These are phyloP conservation scores for Aspergillus intermedius DNA, from an alignment of 2,329 filamentous ascomycete genomes.

Conservation along the genomic window DNA sequence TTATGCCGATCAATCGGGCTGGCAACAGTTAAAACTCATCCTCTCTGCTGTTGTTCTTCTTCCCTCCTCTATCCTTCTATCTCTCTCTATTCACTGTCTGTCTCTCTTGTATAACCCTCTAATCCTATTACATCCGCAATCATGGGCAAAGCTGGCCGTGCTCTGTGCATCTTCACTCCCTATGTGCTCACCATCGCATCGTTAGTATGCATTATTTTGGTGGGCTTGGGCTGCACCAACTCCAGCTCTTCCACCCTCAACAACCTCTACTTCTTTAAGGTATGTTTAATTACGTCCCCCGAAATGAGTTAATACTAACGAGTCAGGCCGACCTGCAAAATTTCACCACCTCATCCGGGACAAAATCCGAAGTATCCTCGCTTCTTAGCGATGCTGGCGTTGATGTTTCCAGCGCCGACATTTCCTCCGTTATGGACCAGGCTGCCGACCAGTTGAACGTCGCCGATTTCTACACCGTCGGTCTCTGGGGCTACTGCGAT, in stretches of 20 bases:
- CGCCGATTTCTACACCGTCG: constrained; percentile 71
- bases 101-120: background rate
- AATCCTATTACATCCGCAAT: constrained; percentile 7
- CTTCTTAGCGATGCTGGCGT: constrained; percentile 30
- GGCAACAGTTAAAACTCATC: constrained; percentile 4
- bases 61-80: constrained; percentile 2
- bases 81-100: background rate
- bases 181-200: constrained; percentile 73
- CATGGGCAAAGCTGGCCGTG: constrained; percentile 70
- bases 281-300: constrained; percentile 16
- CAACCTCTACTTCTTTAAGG: constrained; percentile 52
- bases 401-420: constrained; percentile 31
- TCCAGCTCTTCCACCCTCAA: constrained; percentile 42
- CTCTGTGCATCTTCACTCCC: constrained; percentile 81
- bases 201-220: constrained; percentile 59
- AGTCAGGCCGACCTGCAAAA: constrained; percentile 48
- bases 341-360: constrained; percentile 47
- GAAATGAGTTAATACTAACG: background rate
- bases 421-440: constrained; percentile 30
- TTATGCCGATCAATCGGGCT: background rate
- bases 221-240: constrained; percentile 53
- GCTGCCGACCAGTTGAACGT: constrained; percentile 50
- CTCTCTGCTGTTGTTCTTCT: background rate
- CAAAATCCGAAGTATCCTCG: constrained; percentile 20
- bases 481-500: constrained; percentile 81